phyloP scores from a whole-genome alignment of 805 yeast species.

The Suhomyces kilbournensis region DNA sequence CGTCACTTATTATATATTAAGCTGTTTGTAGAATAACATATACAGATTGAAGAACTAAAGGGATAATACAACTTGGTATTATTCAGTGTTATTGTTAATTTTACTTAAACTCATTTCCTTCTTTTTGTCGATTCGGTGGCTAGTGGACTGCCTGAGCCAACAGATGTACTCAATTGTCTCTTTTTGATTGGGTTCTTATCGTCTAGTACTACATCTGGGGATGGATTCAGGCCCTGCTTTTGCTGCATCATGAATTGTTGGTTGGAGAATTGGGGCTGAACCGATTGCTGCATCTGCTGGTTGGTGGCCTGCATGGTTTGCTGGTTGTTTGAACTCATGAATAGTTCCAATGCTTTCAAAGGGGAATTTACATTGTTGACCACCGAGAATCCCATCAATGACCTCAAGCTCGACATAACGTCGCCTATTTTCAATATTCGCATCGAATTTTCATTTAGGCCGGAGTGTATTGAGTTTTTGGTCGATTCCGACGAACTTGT shows the following conservation, averaged over 20 bases:
- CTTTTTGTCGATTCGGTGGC: slow-evolving; percentile 9
- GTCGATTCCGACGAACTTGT: slow-evolving; percentile 39
- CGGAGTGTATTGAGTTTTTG: slow-evolving; percentile 51
- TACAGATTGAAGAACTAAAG: background rate
- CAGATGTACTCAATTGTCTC: slow-evolving; percentile 10
- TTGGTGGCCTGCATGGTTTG: slow-evolving; percentile 13
- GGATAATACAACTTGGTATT: background rate
- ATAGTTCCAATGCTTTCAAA: slow-evolving; percentile 49
- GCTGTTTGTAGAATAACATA: background rate
- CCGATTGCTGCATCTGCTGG: slow-evolving; percentile 3
- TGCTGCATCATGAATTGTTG: slow-evolving; percentile 1
- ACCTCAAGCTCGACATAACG: slow-evolving; percentile 68
- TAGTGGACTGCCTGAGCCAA: slow-evolving; percentile 9
- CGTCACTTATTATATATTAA: background rate
- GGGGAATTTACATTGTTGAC: slow-evolving; percentile 52
- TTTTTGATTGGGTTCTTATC: slow-evolving; percentile 10
- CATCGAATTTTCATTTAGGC: slow-evolving; percentile 64
- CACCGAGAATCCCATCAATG: slow-evolving; percentile 58
- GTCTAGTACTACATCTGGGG: slow-evolving; percentile 6
- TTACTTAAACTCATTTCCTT: slow-evolving; percentile 3
- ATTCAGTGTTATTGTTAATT: background rate
- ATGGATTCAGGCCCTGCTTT: slow-evolving; percentile 1
- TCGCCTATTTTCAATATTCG: slow-evolving; percentile 73
- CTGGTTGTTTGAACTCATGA: slow-evolving; percentile 24
- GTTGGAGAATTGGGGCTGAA: background rate